Base-by-base conservation (phyloP, 2,329 filamentous ascomycete genomes). In the Neodidymelliopsis sp. region DNA sequence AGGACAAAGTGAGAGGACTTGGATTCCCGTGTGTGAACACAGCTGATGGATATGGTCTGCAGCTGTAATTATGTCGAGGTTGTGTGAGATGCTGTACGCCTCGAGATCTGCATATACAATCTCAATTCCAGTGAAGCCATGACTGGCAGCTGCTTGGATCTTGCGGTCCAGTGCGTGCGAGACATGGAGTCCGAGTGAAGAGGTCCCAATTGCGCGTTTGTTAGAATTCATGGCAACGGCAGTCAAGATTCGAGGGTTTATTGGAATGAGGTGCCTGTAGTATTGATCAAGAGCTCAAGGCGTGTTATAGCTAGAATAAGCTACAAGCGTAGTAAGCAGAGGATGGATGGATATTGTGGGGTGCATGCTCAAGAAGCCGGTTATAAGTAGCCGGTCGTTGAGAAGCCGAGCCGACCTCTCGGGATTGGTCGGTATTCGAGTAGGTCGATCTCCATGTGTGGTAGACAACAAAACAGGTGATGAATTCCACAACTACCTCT, bases 1-100 rank as follows among this genome's bases (percentile, higher is more conserved):
- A 2, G 57, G 57, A 20, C 56, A 52, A 7, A 59, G 46, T 1
- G 50, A 48, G 9, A 57, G 35, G 18, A 54, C 31, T 13, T 47
- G 31, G 2, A 57, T 36, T 2, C 31, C 18, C 6, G 42, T 11
- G 1, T 34, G 20, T n/a, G 16, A 16, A 23, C 50, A 54, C 4
- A 51, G 15, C 20, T 31, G 11, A 4, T 47, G 46, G 20, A 51
- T 49, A 10, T 22, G 33, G 3, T 23, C 6, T 13, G 35, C 35
- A 4, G 23, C 35, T 1, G 27, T 16, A 19, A 12, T 4, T 1
- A 38, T 4, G 10, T 38, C 24, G 16, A 38, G 35, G 3, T 28
- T 28, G 2, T 28, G 23, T 10, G 35, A 11, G 2, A 11, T 13
- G 47, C 46, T 40, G 31, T 47, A 54, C 16, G 22, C 24, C 24